phyloP scores from a whole-genome alignment of 2,329 filamentous ascomycete species.

The Trichoderma sp. region DNA sequence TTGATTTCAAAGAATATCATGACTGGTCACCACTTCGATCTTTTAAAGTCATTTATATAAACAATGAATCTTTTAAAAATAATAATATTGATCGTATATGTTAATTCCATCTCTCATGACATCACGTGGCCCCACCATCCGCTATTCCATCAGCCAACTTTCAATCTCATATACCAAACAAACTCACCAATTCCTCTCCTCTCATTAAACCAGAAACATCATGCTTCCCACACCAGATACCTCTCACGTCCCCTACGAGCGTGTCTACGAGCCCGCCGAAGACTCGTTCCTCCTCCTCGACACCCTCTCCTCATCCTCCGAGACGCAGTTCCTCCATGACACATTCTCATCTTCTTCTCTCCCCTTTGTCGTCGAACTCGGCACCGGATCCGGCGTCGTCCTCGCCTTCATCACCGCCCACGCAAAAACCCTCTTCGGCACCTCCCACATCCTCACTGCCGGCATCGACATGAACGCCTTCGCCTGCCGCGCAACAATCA shows the following conservation, averaged over 20 bases:
- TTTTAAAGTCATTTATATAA: background rate
- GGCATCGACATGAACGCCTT: conserved; percentile 83
- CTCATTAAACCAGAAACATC: background rate
- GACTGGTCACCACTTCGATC: rapidly evolving
- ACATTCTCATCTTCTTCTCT: conserved; percentile 50
- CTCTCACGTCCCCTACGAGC: conserved; percentile 82
- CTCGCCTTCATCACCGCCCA: conserved; percentile 82
- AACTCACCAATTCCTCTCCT: background rate
- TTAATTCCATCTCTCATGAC: conserved; percentile 6
- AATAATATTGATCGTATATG: background rate
- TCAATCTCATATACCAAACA: background rate
- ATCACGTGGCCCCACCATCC: conserved; percentile 28
- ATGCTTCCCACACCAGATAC: conserved; percentile 96
- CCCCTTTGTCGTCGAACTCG: conserved; percentile 73
- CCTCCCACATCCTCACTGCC: conserved; percentile 64
- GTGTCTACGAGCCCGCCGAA: conserved; percentile 92
- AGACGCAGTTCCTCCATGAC: conserved; percentile 64
- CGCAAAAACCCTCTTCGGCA: conserved; percentile 67
- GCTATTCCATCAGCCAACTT: background rate
- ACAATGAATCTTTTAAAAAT: background rate
- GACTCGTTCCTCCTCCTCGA: conserved; percentile 94
- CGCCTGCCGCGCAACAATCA: conserved; percentile 71
- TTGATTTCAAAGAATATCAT: background rate
- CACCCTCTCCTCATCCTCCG: conserved; percentile 71
- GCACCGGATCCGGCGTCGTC: conserved; percentile 91